Evolutionary conservation across 805 yeast species (phyloP), one percentile per base, ranked within the genome.

Genomic region (Lipomyces yamadae): DNA sequence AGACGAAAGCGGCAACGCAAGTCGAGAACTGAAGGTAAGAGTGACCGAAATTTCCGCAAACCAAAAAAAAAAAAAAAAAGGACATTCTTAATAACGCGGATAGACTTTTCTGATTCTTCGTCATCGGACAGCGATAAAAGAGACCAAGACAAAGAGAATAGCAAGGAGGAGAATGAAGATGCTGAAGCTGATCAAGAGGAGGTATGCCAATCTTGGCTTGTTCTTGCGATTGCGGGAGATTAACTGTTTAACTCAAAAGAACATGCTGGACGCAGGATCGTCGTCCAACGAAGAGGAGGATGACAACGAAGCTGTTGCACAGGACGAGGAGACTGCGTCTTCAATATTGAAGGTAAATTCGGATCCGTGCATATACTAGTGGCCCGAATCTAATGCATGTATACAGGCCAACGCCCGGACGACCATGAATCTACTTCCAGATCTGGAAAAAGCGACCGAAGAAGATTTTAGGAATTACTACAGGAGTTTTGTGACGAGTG

Each of bases 21-120:
- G 60, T 56, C 72, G 56, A 63, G 72, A 37, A 69, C 72, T 30
- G 63, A 64, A 62, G 70, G 70, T 66, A 32, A 11, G 60, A 7
- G 3, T 4, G 56, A 15, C 15, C 29, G 37, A 6, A 13, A 11
- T 32, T 13, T 2, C n/a, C n/a, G n/a, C n/a, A n/a, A n/a, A n/a
- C n/a, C n/a, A n/a, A n/a, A n/a, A n/a, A n/a, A 30, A 18, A 48
- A 13, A 32, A 56, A 10, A 29, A 56, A 29, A 56, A 10, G 13
- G 32, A 15, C 58, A 5, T 35, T 37, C 55, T 29, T 35, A 42
- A 42, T 55, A 54, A 35, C 7, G 52, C 33, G 35, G 35, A 58
- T 42, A 39, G 65, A 64, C 24, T 56, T 64, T 30, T 62, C 69
- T 53, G 65, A 61, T 15, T 53, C 68, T 34, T 56, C 56, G 18